A percentile compares a stretch with the other conserved stretches of the same genome.
Conservation (phyloP, 2,329 filamentous ascomycete genomes). For the Aotearoamyces nothofagi region DNA sequence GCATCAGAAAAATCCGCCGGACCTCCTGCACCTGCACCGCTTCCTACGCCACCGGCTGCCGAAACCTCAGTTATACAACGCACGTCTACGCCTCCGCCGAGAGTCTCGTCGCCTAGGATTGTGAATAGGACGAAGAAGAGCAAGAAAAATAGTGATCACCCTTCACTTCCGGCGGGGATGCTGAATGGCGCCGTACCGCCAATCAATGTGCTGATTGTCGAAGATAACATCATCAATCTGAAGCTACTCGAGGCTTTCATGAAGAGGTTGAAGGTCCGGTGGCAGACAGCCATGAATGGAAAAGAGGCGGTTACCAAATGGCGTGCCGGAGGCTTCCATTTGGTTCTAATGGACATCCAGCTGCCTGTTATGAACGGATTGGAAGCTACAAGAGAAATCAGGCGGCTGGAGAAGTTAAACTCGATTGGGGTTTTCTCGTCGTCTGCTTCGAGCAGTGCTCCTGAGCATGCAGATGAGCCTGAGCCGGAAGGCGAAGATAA, state of each 20-base stretch:
- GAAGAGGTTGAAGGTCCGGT: constrained; percentile 87
- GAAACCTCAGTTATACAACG: constrained; percentile 22
- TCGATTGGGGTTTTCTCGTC: constrained; percentile 81
- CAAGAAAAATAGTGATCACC: constrained; percentile 34
- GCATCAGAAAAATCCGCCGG: constrained; percentile 32
- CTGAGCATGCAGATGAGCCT: constrained; percentile 24
- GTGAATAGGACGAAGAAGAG: constrained; percentile 27
- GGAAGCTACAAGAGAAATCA: constrained; percentile 88
- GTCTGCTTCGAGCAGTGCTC: constrained; percentile 38
- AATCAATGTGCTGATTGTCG: constrained; percentile 94
- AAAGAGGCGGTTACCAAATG: constrained; percentile 87
- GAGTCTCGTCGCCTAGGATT: constrained; percentile 29
- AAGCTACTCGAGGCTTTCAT: constrained; percentile 89
- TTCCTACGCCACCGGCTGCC: constrained; percentile 37
- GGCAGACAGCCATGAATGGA: constrained; percentile 95
- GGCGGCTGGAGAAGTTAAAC: constrained; percentile 77
- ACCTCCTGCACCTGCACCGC: constrained; percentile 32
- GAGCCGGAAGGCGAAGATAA: constrained; percentile 50
- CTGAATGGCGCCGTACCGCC: constrained; percentile 78
- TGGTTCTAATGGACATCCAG: constrained; percentile 98
- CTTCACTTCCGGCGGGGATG: constrained; percentile 41
- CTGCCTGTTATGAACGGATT: constrained; percentile 92
- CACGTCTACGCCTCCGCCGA: constrained; percentile 26
- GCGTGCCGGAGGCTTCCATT: constrained; percentile 81
- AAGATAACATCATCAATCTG: constrained; percentile 97